Conservation (phyloP, 352 stramenopile species). For the Globisporangium ultimum region DNA sequence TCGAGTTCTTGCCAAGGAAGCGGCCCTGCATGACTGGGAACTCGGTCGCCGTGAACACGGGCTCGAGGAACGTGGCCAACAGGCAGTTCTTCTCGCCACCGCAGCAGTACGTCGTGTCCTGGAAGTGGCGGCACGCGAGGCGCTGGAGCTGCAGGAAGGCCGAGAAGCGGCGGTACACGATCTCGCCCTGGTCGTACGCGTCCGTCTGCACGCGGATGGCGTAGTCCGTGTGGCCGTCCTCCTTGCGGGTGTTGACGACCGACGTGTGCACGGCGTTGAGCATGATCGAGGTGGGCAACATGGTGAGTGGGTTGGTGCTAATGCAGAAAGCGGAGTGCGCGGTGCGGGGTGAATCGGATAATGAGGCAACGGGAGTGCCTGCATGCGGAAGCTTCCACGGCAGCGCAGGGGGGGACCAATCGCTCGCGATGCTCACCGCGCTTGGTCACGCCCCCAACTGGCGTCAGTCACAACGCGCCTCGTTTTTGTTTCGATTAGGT, state of each 20-base stretch:
- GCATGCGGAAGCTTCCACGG: too few relatives aligned
- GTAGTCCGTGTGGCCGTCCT: constrained; percentile 81
- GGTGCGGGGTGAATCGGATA: constrained; percentile 9
- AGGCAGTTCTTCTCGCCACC: constrained; percentile 63
- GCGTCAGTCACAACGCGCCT: too few relatives aligned
- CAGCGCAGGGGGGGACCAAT: too few relatives aligned
- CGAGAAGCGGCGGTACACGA: constrained; percentile 85
- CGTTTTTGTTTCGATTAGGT: too few relatives aligned
- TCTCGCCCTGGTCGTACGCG: constrained; percentile 44
- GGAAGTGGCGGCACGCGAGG: constrained; percentile 62
- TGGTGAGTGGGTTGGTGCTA: constrained; percentile 2
- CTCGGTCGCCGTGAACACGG: constrained; percentile 67
- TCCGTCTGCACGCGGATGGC: constrained; percentile 74
- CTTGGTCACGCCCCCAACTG: too few relatives aligned
- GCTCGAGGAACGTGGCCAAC: constrained; percentile 61
- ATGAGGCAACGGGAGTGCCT: not conserved
- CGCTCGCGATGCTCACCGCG: too few relatives aligned
- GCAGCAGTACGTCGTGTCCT: constrained; percentile 61
- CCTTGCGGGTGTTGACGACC: constrained; percentile 75
- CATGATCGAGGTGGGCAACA: constrained; percentile 36
- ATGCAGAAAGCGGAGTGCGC: constrained; percentile 1
- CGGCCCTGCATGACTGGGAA: constrained; percentile 71
- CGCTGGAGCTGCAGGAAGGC: constrained; percentile 83
- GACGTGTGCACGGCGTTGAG: constrained; percentile 54
- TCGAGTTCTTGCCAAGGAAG: constrained; percentile 80